These are phyloP conservation scores for Microbotryomycetes sp. DNA, from an alignment of 1,284 basidiomycete species.

Conservation along the genomic window DNA sequence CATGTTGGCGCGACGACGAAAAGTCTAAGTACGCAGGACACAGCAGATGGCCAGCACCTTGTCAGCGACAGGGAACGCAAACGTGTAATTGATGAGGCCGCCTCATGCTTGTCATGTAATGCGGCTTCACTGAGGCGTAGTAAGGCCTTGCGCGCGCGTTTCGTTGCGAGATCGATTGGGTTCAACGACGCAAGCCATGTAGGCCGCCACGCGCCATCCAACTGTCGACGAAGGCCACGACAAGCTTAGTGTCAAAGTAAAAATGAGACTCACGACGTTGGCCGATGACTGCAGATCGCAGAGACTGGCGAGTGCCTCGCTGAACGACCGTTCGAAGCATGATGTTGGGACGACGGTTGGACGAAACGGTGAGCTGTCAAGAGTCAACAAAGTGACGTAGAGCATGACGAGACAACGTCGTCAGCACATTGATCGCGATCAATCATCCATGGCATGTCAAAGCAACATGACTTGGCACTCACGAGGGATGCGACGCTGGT, in stretches of 20 bases:
- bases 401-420: too few species aligned
- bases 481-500: too few species aligned
- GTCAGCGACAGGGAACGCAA: background rate
- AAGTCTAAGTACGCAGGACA: conserved; percentile 52
- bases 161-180: background rate
- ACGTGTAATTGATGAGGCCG: background rate
- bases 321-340: background rate
- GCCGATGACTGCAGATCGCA: background rate
- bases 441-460: too few species aligned
- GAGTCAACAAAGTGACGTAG: too few species aligned
- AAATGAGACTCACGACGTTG: background rate
- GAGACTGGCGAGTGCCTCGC: background rate
- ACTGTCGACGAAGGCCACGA: too few species aligned
- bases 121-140: background rate
- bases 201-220: too few species aligned
- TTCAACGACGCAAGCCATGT: too few species aligned
- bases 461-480: too few species aligned
- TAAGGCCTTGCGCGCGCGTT: background rate
- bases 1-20: conserved; percentile 67
- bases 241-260: too few species aligned
- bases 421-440: too few species aligned
- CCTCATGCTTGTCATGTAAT: background rate
- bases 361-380: background rate
- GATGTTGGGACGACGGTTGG: too few species aligned
- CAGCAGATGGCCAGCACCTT: background rate